Conservation (phyloP, 2,329 filamentous ascomycete genomes). For the Dactylella cylindrospora region DNA sequence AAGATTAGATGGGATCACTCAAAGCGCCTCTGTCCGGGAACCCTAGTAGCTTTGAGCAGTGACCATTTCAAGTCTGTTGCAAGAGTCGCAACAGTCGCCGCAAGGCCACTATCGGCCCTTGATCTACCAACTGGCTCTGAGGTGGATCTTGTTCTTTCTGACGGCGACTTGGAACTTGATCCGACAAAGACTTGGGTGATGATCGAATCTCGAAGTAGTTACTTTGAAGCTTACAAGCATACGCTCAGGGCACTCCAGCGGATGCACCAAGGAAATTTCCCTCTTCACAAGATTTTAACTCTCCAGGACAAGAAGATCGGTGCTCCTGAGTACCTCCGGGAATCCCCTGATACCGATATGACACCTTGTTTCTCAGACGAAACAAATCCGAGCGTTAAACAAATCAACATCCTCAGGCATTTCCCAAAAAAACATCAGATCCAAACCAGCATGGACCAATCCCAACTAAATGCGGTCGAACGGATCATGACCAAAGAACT, state of each 20-base stretch:
- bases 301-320: constrained; percentile 55
- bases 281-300: constrained; percentile 65
- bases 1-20: constrained; percentile 66
- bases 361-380: constrained; percentile 53
- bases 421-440: constrained; percentile 57
- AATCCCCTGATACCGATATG: constrained; percentile 58
- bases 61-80: constrained; percentile 68
- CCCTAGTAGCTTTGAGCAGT: constrained; percentile 58
- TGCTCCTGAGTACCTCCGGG: constrained; percentile 59
- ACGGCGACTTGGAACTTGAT: constrained; percentile 66
- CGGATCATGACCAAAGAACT: constrained; percentile 71
- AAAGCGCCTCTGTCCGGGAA: constrained; percentile 59
- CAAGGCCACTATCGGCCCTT: constrained; percentile 65
- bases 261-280: constrained; percentile 62
- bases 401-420: constrained; percentile 59
- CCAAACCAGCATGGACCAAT: constrained; percentile 63
- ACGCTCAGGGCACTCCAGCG: constrained; percentile 72
- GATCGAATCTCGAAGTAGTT: constrained; percentile 72
- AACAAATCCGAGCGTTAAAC: constrained; percentile 51
- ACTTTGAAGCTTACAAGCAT: constrained; percentile 75
- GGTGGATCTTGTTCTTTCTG: constrained; percentile 70
- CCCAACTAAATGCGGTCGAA: constrained; percentile 68
- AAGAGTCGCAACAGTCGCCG: constrained; percentile 71
- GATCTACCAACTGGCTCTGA: constrained; percentile 62
- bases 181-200: constrained; percentile 71